Evolutionary conservation across 116 monocot genomes (phyloP).

Genomic region (Thalassia testudinum): DNA sequence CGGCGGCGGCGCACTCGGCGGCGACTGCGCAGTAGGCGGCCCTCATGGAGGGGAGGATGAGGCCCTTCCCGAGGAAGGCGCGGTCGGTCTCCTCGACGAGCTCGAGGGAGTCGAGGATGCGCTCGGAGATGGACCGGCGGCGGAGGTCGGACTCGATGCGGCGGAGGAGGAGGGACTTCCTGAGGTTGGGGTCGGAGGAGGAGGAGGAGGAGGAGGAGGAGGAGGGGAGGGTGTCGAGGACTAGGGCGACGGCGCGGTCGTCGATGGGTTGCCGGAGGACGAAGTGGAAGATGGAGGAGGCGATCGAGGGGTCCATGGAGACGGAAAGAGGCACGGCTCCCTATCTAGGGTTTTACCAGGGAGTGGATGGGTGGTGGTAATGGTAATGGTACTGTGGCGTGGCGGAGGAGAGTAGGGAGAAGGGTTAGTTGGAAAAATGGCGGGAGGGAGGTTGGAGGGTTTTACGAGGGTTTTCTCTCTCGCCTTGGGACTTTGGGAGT

Average conservation of each 20-base stretch:
- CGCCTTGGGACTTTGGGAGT: too few relatives aligned
- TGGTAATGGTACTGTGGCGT: too few relatives aligned
- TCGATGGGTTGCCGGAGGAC: constrained; percentile 37
- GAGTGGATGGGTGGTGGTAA: too few relatives aligned
- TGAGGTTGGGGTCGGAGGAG: constrained; percentile 11
- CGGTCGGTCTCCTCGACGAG: constrained; percentile 26
- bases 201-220: constrained; percentile 6
- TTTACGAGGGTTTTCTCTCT: too few relatives aligned
- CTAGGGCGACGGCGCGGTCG: constrained; percentile 9
- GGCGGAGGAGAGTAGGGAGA: too few relatives aligned
- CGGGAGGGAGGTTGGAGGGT: too few relatives aligned
- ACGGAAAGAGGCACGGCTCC: too few relatives aligned
- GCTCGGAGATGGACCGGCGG: constrained; percentile 6
- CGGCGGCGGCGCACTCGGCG: constrained; percentile 1
- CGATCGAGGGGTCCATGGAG: constrained; percentile 2
- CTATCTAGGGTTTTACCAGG: background rate
- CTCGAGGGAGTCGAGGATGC: constrained; percentile 31
- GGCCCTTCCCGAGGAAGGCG: background rate
- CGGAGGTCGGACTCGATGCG: constrained; percentile 23
- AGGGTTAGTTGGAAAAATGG: too few relatives aligned
- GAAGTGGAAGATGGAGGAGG: constrained; percentile 38
- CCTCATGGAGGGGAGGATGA: constrained; percentile 5
- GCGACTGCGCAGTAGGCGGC: constrained; percentile 40
- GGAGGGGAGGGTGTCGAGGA: constrained; percentile 13
- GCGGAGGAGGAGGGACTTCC: constrained; percentile 34